These are phyloP conservation scores for Ichthyophthirius multifiliis DNA, from an alignment of 169 alveolate genomes.

Conservation along the genomic window DNA sequence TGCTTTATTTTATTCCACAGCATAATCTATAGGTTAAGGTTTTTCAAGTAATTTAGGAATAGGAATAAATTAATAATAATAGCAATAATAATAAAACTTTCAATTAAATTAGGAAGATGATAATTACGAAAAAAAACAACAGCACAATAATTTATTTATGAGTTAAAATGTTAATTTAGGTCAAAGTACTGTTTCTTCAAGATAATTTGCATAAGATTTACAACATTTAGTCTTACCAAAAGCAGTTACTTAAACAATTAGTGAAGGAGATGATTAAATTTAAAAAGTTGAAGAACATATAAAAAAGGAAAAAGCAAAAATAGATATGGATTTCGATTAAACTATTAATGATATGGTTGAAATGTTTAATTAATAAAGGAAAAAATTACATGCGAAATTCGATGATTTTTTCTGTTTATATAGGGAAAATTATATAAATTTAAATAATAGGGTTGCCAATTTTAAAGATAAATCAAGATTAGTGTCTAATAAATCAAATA, in stretches of 20 bases:
- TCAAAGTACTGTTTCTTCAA: not conserved
- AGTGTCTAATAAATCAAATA: not conserved
- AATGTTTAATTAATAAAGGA: not conserved
- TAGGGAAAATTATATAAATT: not conserved
- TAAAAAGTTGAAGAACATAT: not conserved
- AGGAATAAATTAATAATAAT: too few relatives aligned
- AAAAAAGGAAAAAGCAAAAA: not conserved
- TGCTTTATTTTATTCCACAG: not conserved
- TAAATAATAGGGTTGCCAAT: not conserved
- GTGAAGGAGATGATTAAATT: not conserved
- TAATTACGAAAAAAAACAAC: too few relatives aligned
- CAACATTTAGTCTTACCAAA: not conserved
- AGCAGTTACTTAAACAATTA: not conserved
- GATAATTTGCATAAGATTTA: constrained; percentile 2
- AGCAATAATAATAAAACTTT: too few relatives aligned
- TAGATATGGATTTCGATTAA: not conserved
- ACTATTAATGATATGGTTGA: not conserved
- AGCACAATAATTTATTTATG: not conserved
- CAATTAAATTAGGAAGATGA: too few relatives aligned
- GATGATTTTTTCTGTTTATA: not conserved
- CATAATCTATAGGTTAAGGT: not conserved
- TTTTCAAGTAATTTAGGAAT: too few relatives aligned
- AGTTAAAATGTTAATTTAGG: constrained; percentile 3
- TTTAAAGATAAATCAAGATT: constrained; percentile 10
- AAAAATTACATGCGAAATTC: not conserved